These are phyloP conservation scores for Salix exigua DNA, from an alignment of 345 rosid genomes.

Conservation along the genomic window DNA sequence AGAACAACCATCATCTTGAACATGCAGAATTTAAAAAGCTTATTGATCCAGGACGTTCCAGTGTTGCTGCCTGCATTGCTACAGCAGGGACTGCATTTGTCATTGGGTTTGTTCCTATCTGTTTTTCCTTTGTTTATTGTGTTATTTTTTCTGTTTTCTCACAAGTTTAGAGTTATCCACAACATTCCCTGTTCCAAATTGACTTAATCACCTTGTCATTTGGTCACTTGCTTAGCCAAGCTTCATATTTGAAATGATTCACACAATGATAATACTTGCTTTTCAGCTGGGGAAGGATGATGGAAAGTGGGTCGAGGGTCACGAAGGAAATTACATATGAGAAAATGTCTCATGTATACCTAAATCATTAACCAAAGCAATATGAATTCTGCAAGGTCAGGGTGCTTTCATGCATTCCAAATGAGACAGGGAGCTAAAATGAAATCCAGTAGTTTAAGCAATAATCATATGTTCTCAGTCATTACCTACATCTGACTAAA, in stretches of 20 bases:
- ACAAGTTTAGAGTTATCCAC: neutral
- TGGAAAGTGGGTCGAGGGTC: neutral
- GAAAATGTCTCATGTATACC: neutral
- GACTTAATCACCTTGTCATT: neutral
- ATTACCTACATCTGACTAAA: too few relatives aligned
- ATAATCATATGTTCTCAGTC: too few relatives aligned
- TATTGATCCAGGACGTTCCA: slow-evolving; percentile 57
- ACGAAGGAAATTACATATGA: neutral
- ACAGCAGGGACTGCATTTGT: slow-evolving; percentile 76
- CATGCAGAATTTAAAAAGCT: slow-evolving; percentile 71
- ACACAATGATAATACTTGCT: neutral
- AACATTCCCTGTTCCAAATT: neutral
- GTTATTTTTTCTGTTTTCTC: neutral
- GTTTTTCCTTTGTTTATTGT: neutral
- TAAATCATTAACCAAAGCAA: neutral
- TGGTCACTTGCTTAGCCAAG: neutral
- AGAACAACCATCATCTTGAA: slow-evolving; percentile 47
- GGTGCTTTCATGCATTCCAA: slow-evolving; percentile 8
- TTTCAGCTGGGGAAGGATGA: neutral
- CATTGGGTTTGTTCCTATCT: slow-evolving; percentile 54
- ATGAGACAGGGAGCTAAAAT: neutral
- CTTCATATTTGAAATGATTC: neutral
- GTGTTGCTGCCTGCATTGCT: slow-evolving; percentile 50
- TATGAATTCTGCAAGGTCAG: neutral
- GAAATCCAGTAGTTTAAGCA: too few relatives aligned